Conservation (phyloP, 2,329 filamentous ascomycete species). For the Helotiales sp. region DNA sequence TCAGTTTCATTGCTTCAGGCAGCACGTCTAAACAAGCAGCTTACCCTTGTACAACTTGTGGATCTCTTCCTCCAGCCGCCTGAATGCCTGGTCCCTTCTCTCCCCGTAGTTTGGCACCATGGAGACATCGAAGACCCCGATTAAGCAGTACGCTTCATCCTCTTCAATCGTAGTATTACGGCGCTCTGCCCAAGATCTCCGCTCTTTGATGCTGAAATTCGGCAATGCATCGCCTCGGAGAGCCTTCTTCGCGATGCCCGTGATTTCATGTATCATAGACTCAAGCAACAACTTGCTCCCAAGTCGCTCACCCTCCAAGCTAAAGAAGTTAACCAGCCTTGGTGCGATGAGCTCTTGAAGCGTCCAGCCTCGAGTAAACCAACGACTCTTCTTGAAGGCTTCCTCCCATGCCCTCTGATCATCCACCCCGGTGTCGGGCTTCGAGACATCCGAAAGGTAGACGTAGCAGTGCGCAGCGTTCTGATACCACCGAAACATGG, state of each 20-base stretch:
- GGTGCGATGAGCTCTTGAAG: slow-evolving; percentile 20
- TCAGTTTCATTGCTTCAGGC: slow-evolving; percentile 16
- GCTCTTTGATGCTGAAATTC: slow-evolving; percentile 36
- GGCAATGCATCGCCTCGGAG: slow-evolving; percentile 34
- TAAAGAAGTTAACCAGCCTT: slow-evolving; percentile 8
- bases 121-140: slow-evolving; percentile 46
- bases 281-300: slow-evolving; percentile 16
- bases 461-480: slow-evolving; percentile 20
- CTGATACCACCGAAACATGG: slow-evolving; percentile 25
- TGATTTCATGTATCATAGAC: slow-evolving; percentile 16
- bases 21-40: slow-evolving; percentile 7
- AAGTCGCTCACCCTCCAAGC: slow-evolving; percentile 15
- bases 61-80: slow-evolving; percentile 7
- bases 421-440: not conserved
- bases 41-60: slow-evolving; percentile 10
- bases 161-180: slow-evolving; percentile 39
- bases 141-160: slow-evolving; percentile 44
- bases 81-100: slow-evolving; percentile 12
- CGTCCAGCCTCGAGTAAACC: slow-evolving; percentile 23
- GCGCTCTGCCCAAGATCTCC: slow-evolving; percentile 43
- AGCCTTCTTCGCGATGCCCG: slow-evolving; percentile 15
- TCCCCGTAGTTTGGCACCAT: slow-evolving; percentile 45
- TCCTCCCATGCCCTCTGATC: slow-evolving; percentile 8
- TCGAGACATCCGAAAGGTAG: slow-evolving; percentile 20
- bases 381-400: slow-evolving; percentile 3